Conservation (phyloP, 345 rosid genomes). For the Eucalyptus grandis region DNA sequence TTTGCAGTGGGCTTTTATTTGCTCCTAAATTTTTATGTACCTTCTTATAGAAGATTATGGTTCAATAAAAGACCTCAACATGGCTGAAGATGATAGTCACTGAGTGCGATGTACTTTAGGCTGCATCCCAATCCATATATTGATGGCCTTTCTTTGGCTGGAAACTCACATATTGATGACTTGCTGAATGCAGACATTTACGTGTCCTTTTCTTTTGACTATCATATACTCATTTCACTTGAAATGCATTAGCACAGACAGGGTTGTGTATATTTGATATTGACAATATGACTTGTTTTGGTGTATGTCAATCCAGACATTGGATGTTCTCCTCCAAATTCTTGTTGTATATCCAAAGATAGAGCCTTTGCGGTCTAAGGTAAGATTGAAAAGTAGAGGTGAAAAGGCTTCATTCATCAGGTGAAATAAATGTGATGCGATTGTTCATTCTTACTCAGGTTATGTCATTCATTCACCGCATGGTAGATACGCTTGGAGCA, state of each 20-base stretch:
- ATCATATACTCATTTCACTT: neutral
- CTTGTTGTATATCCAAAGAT: conserved; percentile 75
- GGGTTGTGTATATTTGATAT: neutral
- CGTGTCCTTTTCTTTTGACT: neutral
- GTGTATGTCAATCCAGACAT: conserved; percentile 43
- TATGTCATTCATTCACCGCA: conserved; percentile 88
- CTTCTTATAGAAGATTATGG: neutral
- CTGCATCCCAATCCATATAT: neutral
- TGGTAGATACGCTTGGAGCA: conserved; percentile 91
- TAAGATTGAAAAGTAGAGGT: conserved; percentile 5
- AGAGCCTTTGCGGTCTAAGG: conserved; percentile 74
- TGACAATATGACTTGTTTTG: neutral
- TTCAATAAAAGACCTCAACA: neutral
- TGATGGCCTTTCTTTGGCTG: neutral
- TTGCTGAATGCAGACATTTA: neutral
- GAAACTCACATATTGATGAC: neutral
- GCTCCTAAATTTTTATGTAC: neutral
- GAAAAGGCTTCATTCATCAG: neutral
- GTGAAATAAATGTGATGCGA: neutral
- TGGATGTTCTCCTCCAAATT: conserved; percentile 79
- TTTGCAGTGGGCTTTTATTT: neutral
- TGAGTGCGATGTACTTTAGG: neutral
- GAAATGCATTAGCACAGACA: neutral
- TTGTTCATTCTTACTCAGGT: conserved; percentile 26
- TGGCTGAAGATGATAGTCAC: neutral